phyloP scores from a whole-genome alignment of 441 rosid genomes.

The Populus tomentosa region DNA sequence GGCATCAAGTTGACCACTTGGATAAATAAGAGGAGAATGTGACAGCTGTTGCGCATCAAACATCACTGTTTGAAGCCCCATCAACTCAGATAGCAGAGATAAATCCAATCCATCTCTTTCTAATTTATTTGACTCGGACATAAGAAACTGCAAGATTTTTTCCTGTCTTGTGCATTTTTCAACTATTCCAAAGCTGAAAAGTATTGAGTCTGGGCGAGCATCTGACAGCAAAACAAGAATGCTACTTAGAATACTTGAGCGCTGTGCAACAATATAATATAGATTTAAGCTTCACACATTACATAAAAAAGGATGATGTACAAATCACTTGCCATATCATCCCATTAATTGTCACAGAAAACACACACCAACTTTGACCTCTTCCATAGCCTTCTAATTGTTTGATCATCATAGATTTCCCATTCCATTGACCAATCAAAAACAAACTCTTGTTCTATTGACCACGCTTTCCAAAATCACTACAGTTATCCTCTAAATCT shows the following conservation, averaged over 20 bases:
- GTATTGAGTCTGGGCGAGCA: constrained; percentile 29
- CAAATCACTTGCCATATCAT: background rate
- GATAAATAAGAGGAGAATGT: constrained; percentile 43
- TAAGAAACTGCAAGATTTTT: constrained; percentile 48
- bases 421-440: background rate
- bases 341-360: background rate
- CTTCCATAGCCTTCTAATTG: background rate
- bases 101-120: constrained; percentile 49
- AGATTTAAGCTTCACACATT: background rate
- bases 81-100: constrained; percentile 44
- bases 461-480: background rate
- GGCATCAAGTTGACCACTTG: constrained; percentile 29
- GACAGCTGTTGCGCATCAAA: constrained; percentile 32
- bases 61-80: constrained; percentile 41
- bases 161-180: constrained; percentile 50
- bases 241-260: background rate
- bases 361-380: background rate
- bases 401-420: background rate
- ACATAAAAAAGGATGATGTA: background rate
- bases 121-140: constrained; percentile 45
- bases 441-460: background rate
- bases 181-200: constrained; percentile 51
- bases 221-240: constrained; percentile 38
- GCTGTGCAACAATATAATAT: background rate
- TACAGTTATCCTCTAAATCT: background rate